Percentiles rank a stretch among this genome's conserved stretches.
These are phyloP conservation scores for Tolypocladium guangdongense DNA, from an alignment of 2,329 filamentous ascomycete genomes.

Conservation along the genomic window DNA sequence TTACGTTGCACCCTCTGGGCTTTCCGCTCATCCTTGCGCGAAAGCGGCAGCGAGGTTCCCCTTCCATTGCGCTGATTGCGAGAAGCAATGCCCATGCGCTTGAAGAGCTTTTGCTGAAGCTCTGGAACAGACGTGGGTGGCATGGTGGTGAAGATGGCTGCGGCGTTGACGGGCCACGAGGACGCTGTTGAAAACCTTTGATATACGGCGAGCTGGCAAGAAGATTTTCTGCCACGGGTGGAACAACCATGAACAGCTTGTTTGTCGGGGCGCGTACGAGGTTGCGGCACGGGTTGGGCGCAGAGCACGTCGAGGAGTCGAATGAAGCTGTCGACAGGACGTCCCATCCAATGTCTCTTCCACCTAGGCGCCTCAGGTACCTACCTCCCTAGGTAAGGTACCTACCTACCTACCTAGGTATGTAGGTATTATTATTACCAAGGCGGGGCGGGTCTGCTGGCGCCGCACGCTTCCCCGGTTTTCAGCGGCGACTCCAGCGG, in stretches of 20 bases:
- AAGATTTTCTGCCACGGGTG: not conserved
- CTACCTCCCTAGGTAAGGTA: too few relatives aligned
- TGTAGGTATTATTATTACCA: too few relatives aligned
- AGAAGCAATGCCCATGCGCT: conserved; percentile 22
- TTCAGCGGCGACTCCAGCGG: not conserved
- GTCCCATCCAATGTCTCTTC: not conserved
- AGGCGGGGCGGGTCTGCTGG: too few relatives aligned
- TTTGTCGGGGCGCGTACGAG: not conserved
- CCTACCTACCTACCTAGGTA: too few relatives aligned
- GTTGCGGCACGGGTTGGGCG: not conserved
- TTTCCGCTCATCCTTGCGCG: conserved; percentile 57
- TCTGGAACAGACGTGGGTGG: conserved; percentile 16
- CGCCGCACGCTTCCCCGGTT: not conserved
- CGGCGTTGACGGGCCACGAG: not conserved
- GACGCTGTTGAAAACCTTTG: not conserved
- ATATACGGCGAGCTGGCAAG: not conserved
- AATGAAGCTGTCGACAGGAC: not conserved
- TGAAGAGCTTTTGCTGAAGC: conserved; percentile 26
- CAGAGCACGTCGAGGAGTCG: not conserved
- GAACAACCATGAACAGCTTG: not conserved
- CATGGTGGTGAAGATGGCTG: conserved; percentile 5
- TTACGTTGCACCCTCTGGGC: conserved; percentile 54
- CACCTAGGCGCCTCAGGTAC: not conserved
- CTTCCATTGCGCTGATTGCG: conserved; percentile 1
- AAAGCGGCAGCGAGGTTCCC: conserved; percentile 6